phyloP scores from a whole-genome alignment of 2,329 filamentous ascomycete genomes.

The Hypomyces rosellus region DNA sequence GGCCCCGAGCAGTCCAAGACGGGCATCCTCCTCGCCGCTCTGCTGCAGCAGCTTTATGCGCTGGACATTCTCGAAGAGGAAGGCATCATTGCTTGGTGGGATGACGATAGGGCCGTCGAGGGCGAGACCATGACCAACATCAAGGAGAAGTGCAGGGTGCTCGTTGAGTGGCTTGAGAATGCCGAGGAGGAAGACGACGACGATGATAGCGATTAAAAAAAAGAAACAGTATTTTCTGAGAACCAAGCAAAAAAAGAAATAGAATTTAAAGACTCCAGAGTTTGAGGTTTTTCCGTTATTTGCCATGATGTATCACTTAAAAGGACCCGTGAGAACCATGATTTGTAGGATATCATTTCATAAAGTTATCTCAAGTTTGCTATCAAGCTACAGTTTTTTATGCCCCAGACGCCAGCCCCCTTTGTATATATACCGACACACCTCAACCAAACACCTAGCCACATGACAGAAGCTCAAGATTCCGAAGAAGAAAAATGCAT shows the following conservation, averaged over 20 bases:
- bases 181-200: slow-evolving; percentile 65
- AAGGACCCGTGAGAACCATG: too few relatives aligned
- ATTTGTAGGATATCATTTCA: slow-evolving; percentile 8
- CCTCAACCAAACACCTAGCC: too few relatives aligned
- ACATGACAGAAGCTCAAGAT: too few relatives aligned
- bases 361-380: slow-evolving; percentile 1
- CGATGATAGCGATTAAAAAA: slow-evolving; percentile 8
- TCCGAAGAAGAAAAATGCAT: too few relatives aligned
- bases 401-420: neutral
- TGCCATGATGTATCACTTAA: neutral
- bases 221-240: too few relatives aligned
- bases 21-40: slow-evolving; percentile 64
- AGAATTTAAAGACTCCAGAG: too few relatives aligned
- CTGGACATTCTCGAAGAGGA: slow-evolving; percentile 84
- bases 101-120: slow-evolving; percentile 59
- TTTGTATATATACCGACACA: too few relatives aligned
- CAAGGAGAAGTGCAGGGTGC: slow-evolving; percentile 64
- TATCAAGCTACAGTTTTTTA: neutral
- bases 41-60: slow-evolving; percentile 79
- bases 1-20: slow-evolving; percentile 45
- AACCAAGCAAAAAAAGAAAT: neutral
- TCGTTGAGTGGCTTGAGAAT: slow-evolving; percentile 80
- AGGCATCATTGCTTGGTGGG: slow-evolving; percentile 85
- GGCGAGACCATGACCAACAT: slow-evolving; percentile 64
- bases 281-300: neutral